A percentile compares a stretch with the other conserved stretches of the same genome.
These are phyloP conservation scores for Verticillium alfalfae DNA, from an alignment of 2,329 filamentous ascomycete genomes.

Conservation along the genomic window DNA sequence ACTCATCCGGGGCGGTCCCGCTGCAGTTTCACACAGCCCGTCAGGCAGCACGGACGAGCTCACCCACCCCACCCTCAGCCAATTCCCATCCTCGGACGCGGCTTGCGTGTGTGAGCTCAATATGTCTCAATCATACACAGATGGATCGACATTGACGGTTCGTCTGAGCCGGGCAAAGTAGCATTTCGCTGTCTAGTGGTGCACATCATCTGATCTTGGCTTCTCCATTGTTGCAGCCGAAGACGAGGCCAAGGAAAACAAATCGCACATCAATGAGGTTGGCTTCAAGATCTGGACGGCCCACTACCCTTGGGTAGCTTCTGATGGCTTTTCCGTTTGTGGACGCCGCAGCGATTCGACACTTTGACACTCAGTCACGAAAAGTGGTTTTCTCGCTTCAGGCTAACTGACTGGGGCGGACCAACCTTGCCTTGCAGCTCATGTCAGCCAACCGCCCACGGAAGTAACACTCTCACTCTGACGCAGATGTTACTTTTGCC, in stretches of 20 bases:
- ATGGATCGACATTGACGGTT: not conserved
- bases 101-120: not conserved
- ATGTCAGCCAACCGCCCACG: too few species aligned
- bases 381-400: not conserved
- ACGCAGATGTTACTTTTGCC: too few species aligned
- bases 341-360: not conserved
- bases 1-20: not conserved
- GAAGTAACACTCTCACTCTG: too few species aligned
- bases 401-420: not conserved
- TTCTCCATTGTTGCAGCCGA: not conserved
- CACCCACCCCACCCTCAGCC: not conserved
- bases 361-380: not conserved
- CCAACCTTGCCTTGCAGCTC: too few species aligned
- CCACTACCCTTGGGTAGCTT: not conserved
- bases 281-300: not conserved
- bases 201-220: not conserved
- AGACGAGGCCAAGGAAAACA: not conserved
- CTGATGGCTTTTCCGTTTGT: not conserved
- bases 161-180: too few species aligned
- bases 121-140: not conserved
- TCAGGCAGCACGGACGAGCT: not conserved
- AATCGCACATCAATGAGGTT: not conserved
- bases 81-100: not conserved
- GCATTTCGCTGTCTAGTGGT: not conserved
- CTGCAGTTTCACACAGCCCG: not conserved